Evolutionary conservation across 1,139 yeast species (phyloP), one percentile per base, ranked within the genome.

Genomic region (Pneumocystis oryctolagi): DNA sequence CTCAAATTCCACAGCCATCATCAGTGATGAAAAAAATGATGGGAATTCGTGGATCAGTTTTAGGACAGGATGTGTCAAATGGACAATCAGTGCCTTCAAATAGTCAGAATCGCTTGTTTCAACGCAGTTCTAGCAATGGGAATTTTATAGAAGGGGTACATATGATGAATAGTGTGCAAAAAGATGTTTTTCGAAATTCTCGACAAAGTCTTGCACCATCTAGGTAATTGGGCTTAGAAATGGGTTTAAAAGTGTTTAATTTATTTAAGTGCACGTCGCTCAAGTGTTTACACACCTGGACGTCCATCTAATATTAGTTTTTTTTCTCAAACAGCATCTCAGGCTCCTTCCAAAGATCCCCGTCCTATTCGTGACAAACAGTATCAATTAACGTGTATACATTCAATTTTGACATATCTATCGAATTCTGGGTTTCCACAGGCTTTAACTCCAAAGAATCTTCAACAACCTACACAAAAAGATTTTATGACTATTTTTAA

Each of bases 381-480:
- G 66, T 88, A 82, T 71, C 94, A 87, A 71, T 60, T 60, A 20
- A 59, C 40, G 31, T 56, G 62, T 14, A 59, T 62, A 6, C 75
- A 75, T 60, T 75, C 80, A 28, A 79, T 85, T 65, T 88, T 82
- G 69, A 84, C 83, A 65, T 87, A 83, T 63, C 80, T 88, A 25
- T 65, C 71, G 2, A 70, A 74, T 28, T 81, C 80, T 69, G 86
- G 84, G 57, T 90, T 82, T 71, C 75, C 89, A 61, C 88, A 85
- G 68, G 81, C 88, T 1, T 73, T 89, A 37, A 80, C 88, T 1
- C 77, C 79, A 30, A 84, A 83, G 70, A 82, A 89, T 0, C 76
- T 89, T 64, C 80, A 78, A 67, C 83, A 81, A 67, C 97, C 97
- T 8, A 89, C 96, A 0, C 97, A 89, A 70, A 87, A 86, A 71